phyloP scores from a whole-genome alignment of 495 filamentous ascomycete genomes.

The Aspergillus indologenus region DNA sequence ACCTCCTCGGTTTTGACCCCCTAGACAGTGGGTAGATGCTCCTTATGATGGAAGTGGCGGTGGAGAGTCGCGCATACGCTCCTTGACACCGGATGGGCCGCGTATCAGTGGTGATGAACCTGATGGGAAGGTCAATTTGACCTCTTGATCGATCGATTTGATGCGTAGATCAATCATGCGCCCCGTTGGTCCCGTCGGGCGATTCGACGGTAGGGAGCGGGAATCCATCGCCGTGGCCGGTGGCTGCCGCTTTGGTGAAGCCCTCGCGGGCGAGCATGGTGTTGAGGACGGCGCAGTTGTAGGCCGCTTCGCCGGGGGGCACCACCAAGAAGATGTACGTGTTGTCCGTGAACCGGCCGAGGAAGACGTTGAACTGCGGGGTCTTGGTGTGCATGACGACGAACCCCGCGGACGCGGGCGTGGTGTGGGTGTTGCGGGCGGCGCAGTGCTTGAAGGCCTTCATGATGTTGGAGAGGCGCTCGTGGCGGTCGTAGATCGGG shows the following conservation, averaged over 20 bases:
- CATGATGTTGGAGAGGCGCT: constrained; percentile 92
- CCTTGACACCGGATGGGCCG: too few species aligned
- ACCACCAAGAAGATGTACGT: constrained; percentile 91
- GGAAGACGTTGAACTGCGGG: constrained; percentile 82
- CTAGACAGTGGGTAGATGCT: too few species aligned
- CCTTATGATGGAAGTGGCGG: too few species aligned
- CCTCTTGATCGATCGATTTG: constrained; percentile 1
- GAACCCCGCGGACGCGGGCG: constrained; percentile 55
- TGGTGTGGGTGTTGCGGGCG: constrained; percentile 53
- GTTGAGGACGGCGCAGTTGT: constrained; percentile 86
- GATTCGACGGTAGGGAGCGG: constrained; percentile 39
- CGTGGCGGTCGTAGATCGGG: constrained; percentile 86
- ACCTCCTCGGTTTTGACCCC: too few species aligned
- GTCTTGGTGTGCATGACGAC: constrained; percentile 66
- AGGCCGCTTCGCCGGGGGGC: constrained; percentile 80
- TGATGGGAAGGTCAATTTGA: too few species aligned
- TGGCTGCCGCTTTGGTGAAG: constrained; percentile 54
- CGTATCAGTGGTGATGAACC: too few species aligned
- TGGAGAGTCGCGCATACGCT: too few species aligned
- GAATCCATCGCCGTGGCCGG: constrained; percentile 43
- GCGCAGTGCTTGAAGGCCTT: constrained; percentile 93
- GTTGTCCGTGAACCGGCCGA: constrained; percentile 89
- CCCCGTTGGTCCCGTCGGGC: constrained; percentile 23
- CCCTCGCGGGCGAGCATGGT: constrained; percentile 78
- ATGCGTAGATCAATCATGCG: not conserved